Base-by-base conservation (phyloP, 1,139 yeast species). In the Candida sanyaensis region DNA sequence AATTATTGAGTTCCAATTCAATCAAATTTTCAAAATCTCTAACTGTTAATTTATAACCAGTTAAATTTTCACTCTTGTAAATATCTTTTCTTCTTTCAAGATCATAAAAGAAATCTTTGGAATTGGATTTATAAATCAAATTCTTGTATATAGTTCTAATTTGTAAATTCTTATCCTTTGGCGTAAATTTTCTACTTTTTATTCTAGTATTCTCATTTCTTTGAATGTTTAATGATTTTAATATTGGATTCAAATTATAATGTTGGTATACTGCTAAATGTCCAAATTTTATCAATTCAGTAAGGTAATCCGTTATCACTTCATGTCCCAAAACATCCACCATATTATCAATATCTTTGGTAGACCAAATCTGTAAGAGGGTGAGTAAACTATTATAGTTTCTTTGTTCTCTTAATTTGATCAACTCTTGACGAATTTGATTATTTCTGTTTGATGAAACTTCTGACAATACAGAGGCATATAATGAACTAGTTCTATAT, bases 11-110 rank as follows among this genome's bases (percentile, higher is more conserved):
- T 53, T 75, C 80, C 43, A 75, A 57, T 39, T 43, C 34, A 33
- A 74, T 65, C 49, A 75, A 60, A 55, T 71, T 74, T 53, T 75
- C 78, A 53, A 65, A 74, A 56, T 75, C 80, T 4, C 52, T 50
- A 1, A 61, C 56, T 6, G 53, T 51, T 30, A 72, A 56, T 41
- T 51, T 49, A 47, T 61, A 59, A 1, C 66, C 69, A 1, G 68
- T 59, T 21, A 53, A 46, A 9, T 54, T 37, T 3, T 48, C 44
- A 12, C 63, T 57, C 6, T 42, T 46, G 48, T 64, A 64, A 21
- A 66, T 48, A 38, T 60, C 54, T 1, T 49, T 43, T 40, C 69
- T 57, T 38, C 59, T 55, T 3, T 50, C 49, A 23, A 43, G 40
- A 24, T 55, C 53, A 49, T 71, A 71, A 8, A 70, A 54, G 44